Evolutionary conservation across 2,329 filamentous ascomycete species (phyloP).

Genomic region (Didymella lethalis): DNA sequence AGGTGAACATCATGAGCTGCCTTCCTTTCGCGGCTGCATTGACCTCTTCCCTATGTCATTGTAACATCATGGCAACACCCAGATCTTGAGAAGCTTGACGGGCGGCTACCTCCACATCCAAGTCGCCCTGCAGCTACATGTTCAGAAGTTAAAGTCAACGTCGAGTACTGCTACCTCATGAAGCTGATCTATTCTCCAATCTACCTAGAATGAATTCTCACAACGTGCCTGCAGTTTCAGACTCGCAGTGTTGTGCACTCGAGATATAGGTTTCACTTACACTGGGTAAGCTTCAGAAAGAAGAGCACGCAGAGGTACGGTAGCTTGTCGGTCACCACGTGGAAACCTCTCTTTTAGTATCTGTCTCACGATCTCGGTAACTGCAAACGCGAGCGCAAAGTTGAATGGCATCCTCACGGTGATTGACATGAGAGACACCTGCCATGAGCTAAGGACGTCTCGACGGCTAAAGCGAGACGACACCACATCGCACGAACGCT

Average conservation of each 20-base stretch:
- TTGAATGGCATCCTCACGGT: not conserved
- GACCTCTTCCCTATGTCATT: not conserved
- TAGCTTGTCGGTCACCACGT: conserved; percentile 5
- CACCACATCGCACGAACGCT: not conserved
- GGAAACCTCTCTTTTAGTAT: conserved; percentile 3
- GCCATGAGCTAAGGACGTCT: not conserved
- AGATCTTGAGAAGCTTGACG: conserved; percentile 4
- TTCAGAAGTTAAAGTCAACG: conserved; percentile 11
- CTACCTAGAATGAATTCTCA: not conserved
- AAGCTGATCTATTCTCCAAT: not conserved
- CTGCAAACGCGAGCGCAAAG: conserved; percentile 7
- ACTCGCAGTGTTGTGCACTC: not conserved
- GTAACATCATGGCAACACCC: conserved; percentile 4
- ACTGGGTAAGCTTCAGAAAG: not conserved
- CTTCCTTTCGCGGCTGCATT: no score
- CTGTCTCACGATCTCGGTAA: conserved; percentile 1
- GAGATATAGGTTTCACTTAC: not conserved
- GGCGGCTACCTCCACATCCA: conserved; percentile 8
- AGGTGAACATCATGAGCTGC: not conserved
- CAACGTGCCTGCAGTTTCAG: not conserved
- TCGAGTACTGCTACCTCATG: not conserved
- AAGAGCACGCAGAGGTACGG: conserved; percentile 3
- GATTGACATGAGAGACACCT: not conserved
- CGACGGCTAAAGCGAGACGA: not conserved
- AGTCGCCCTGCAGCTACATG: conserved; percentile 15